Percentiles rank a stretch among this genome's conserved stretches.
Conservation (phyloP, 257 asterid species). For the Fraxinus anomala region DNA sequence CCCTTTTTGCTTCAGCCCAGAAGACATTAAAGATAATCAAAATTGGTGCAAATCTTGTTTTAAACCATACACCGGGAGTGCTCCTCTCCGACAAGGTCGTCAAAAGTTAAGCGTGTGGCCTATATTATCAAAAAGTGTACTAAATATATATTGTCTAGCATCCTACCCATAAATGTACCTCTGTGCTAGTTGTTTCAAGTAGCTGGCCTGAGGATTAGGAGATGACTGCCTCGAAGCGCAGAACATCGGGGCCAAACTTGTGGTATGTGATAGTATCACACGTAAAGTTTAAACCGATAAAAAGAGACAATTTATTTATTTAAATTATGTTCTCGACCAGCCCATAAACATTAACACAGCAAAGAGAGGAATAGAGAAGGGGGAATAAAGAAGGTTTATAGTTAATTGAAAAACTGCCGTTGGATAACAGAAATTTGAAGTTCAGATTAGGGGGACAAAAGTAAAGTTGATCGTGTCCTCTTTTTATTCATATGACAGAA, state of each 20-base stretch:
- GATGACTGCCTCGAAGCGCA: too few relatives aligned
- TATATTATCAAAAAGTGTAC: too few relatives aligned
- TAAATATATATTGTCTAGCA: too few relatives aligned
- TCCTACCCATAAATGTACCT: too few relatives aligned
- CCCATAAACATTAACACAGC: conserved; percentile 25
- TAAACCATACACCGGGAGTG: conserved; percentile 23
- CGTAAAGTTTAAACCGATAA: too few relatives aligned
- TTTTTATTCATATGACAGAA: conserved; percentile 50
- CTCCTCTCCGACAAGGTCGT: too few relatives aligned
- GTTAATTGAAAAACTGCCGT: conserved; percentile 56
- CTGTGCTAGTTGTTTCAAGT: too few relatives aligned
- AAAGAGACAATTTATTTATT: neutral
- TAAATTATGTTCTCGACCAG: neutral
- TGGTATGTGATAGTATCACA: too few relatives aligned
- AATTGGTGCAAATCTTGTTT: conserved; percentile 28
- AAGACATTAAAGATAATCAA: conserved; percentile 42
- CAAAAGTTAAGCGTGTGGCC: too few relatives aligned
- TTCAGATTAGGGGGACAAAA: conserved; percentile 42
- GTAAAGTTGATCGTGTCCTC: conserved; percentile 45
- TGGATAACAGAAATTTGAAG: conserved; percentile 77
- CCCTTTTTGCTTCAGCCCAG: conserved; percentile 41
- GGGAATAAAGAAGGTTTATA: conserved; percentile 30
- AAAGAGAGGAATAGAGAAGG: conserved; percentile 6
- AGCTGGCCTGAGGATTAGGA: too few relatives aligned
- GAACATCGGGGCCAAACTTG: too few relatives aligned